Percentiles rank a stretch among this genome's conserved stretches.
Evolutionary conservation across 1,139 yeast genomes (phyloP).

Genomic region (Magnusiomyces paraingens): DNA sequence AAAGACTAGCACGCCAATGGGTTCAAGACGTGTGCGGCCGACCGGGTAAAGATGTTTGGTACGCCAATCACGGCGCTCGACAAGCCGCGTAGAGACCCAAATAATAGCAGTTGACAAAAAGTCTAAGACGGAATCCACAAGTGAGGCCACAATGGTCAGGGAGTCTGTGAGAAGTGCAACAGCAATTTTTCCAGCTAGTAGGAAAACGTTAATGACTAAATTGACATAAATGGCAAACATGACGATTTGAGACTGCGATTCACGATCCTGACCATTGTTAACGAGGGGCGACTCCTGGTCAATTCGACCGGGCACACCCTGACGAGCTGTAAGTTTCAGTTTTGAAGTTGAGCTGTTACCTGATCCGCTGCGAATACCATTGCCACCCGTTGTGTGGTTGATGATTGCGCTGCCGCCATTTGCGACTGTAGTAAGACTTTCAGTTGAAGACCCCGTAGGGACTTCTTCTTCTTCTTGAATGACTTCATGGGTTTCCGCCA

Average conservation of each 20-base stretch:
- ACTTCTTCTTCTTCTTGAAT: conserved; percentile 12
- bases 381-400: conserved; percentile 1
- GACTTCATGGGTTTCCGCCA: conserved; percentile 21
- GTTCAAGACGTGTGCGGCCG: conserved; percentile 68
- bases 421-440: conserved; percentile 8
- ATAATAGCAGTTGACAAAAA: conserved; percentile 70
- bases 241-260: conserved; percentile 42
- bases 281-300: conserved; percentile 52
- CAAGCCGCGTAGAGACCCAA: conserved; percentile 53
- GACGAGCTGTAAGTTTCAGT: conserved; percentile 16
- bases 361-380: too few relatives aligned
- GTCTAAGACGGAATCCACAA: conserved; percentile 70
- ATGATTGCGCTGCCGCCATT: conserved; percentile 8
- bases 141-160: conserved; percentile 68
- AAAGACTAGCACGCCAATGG: conserved; percentile 70
- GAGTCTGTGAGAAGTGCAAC: conserved; percentile 64
- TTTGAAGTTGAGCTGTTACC: conserved; percentile 7
- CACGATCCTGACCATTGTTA: conserved; percentile 39
- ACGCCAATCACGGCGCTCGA: conserved; percentile 50
- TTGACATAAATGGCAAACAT: conserved; percentile 59
- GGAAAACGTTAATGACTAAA: conserved; percentile 52
- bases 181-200: conserved; percentile 53
- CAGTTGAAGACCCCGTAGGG: too few relatives aligned
- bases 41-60: conserved; percentile 48
- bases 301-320: conserved; percentile 53